These are phyloP conservation scores for Aspergillus puulaauensis DNA, from an alignment of 2,329 filamentous ascomycete genomes.

Conservation along the genomic window DNA sequence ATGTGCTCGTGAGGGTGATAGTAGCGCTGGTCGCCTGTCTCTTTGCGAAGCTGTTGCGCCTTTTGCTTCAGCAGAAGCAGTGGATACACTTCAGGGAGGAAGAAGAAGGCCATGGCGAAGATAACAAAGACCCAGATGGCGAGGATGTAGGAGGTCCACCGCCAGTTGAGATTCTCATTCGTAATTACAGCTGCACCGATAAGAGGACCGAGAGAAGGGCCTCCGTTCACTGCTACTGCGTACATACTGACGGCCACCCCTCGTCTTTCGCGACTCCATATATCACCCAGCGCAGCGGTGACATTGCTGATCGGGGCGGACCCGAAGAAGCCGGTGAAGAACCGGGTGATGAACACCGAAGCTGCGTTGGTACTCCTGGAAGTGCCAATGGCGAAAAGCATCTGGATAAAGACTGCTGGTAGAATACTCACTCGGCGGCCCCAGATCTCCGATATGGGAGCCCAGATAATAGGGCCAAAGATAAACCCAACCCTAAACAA, in stretches of 20 bases:
- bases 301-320: constrained; percentile 68
- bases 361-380: constrained; percentile 65
- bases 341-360: constrained; percentile 63
- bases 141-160: constrained; percentile 41
- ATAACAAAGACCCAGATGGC: constrained; percentile 34
- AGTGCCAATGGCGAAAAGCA: constrained; percentile 63
- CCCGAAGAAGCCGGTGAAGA: constrained; percentile 63
- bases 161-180: constrained; percentile 24
- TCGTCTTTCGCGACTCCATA: constrained; percentile 45
- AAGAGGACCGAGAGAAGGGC: constrained; percentile 46
- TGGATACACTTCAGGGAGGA: constrained; percentile 55
- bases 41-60: constrained; percentile 49
- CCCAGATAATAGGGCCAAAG: constrained; percentile 63
- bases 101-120: constrained; percentile 24
- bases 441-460: constrained; percentile 62
- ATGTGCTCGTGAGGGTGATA: constrained; percentile 49
- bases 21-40: constrained; percentile 50
- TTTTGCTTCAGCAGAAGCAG: constrained; percentile 54
- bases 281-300: constrained; percentile 60
- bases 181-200: constrained; percentile 41
- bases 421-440: constrained; percentile 47
- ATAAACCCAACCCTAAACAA: neutral
- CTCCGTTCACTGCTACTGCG: constrained; percentile 49
- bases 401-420: constrained; percentile 57
- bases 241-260: constrained; percentile 47